Base-by-base conservation (phyloP, 306 rosid genomes). In the Rosa rugosa region DNA sequence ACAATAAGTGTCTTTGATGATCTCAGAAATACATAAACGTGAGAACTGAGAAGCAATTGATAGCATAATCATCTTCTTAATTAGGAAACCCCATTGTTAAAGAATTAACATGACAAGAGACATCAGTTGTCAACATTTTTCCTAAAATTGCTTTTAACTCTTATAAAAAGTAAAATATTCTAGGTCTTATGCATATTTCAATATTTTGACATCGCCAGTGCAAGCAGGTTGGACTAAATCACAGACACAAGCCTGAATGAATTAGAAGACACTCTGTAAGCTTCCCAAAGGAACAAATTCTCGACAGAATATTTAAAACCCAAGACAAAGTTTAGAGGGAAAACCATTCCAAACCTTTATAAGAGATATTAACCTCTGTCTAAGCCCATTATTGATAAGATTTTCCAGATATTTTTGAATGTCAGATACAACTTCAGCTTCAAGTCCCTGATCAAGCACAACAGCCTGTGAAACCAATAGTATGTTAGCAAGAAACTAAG, bases 361-460 rank as follows among this genome's bases (percentile, higher is more conserved):
- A 71, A 95, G 94, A 76, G 97, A 82, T 67, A 95, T 88, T 63
- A 95, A 85, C 40, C 90, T 94, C 42, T 88, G 97, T 81, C 99
- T 81, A 83, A 91, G 93, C 64, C 99, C 99, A 69, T 84, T 81
- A 77, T 80, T 85, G 70, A 95, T 87, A 75, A 92, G 91, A 89
- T 91, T 94, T 87, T 92, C 99, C 75, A 95, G 75, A 86, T 87
- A 89, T 82, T 88, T 91, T 78, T 95, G 97, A 79, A 95, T 84
- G 81, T 92, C 99, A 38, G 87, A 79, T 85, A 91, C 78, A 71
- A 91, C 71, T 80, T 89, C 97, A 83, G 87, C 88, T 71, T 89
- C 97, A 72, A 92, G 89, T 65, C 99, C 97, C 84, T 88, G 99
- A 77, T 95, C 99, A 79, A 95, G 92, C 75, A 95, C 99, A 84